A percentile compares a stretch with the other conserved stretches of the same genome.
Conservation (phyloP, 805 yeast genomes). For the Candida nemodendra region DNA sequence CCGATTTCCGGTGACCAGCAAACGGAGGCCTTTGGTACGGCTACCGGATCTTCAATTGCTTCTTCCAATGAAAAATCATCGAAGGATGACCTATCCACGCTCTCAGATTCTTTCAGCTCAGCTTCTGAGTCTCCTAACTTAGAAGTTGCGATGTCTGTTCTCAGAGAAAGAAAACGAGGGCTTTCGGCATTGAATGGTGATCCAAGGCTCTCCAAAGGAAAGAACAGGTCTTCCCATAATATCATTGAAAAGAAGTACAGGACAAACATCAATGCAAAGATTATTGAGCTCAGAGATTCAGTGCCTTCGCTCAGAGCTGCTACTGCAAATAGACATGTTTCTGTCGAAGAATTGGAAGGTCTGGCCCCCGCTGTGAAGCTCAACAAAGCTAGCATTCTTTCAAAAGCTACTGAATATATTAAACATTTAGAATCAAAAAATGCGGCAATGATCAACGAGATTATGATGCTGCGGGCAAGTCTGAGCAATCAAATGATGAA, state of each 20-base stretch:
- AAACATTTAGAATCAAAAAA: conserved; percentile 66
- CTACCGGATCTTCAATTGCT: neutral
- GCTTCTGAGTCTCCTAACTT: conserved; percentile 14
- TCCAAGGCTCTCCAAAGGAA: conserved; percentile 39
- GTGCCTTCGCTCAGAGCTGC: conserved; percentile 76
- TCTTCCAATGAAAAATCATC: neutral
- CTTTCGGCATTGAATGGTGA: neutral
- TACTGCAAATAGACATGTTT: conserved; percentile 34
- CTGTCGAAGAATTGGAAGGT: conserved; percentile 62
- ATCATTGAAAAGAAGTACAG: conserved; percentile 80
- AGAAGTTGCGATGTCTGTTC: conserved; percentile 3
- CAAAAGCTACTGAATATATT: conserved; percentile 81
- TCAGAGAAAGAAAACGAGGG: conserved; percentile 5
- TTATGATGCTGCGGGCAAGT: conserved; percentile 42
- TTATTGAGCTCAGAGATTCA: conserved; percentile 65
- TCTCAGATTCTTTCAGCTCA: conserved; percentile 16
- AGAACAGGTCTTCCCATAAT: conserved; percentile 66
- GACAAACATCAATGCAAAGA: conserved; percentile 72
- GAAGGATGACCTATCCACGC: conserved; percentile 13
- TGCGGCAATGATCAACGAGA: conserved; percentile 47
- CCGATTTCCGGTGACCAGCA: neutral
- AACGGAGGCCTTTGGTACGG: neutral
- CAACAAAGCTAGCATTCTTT: conserved; percentile 73
- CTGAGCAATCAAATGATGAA: conserved; percentile 14
- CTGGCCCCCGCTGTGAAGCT: conserved; percentile 71